Percentiles rank a stretch among this genome's conserved stretches.
Conservation (phyloP, 495 filamentous ascomycete genomes). For the Xylaria grammica region DNA sequence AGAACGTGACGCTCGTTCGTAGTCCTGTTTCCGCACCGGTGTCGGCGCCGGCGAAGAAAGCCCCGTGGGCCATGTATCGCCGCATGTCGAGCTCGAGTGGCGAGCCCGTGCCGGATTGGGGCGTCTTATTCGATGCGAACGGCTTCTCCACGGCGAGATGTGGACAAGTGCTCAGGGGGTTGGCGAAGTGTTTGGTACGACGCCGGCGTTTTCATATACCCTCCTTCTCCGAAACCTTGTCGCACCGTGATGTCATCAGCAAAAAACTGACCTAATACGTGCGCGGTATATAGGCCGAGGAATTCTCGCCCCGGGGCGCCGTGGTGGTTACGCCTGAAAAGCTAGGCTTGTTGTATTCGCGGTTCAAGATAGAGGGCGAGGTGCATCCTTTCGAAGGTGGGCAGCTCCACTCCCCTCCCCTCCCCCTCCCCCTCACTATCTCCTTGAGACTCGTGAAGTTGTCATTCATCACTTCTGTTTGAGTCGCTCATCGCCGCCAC, state of each 20-base stretch:
- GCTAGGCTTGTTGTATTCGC: slow-evolving; percentile 77
- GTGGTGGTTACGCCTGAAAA: slow-evolving; percentile 84
- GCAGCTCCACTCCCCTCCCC: slow-evolving; percentile 11
- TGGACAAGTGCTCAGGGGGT: slow-evolving; percentile 72
- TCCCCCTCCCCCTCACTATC: background rate
- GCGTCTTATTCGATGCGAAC: slow-evolving; percentile 71
- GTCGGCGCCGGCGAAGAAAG: slow-evolving; percentile 21
- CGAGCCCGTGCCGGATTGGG: slow-evolving; percentile 64
- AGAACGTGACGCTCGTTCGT: slow-evolving; percentile 5
- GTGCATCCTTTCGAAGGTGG: slow-evolving; percentile 46
- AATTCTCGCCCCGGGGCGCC: slow-evolving; percentile 27
- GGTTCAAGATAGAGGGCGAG: slow-evolving; percentile 66
- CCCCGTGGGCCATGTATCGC: slow-evolving; percentile 20
- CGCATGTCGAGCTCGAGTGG: slow-evolving; percentile 7
- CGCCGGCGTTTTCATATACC: background rate
- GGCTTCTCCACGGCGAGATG: slow-evolving; percentile 71
- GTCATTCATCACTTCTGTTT: background rate
- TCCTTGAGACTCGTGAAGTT: too few relatives aligned
- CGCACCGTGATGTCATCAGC: background rate
- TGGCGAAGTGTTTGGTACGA: slow-evolving; percentile 80
- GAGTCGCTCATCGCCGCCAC: slow-evolving; percentile 10
- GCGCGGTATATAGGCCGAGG: slow-evolving; percentile 18
- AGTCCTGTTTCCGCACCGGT: slow-evolving; percentile 20
- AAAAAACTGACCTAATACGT: slow-evolving; percentile 29
- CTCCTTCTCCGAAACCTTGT: background rate